These are phyloP conservation scores for Saussurea involucrata DNA, from an alignment of 129 eudicot genomes.

Conservation along the genomic window DNA sequence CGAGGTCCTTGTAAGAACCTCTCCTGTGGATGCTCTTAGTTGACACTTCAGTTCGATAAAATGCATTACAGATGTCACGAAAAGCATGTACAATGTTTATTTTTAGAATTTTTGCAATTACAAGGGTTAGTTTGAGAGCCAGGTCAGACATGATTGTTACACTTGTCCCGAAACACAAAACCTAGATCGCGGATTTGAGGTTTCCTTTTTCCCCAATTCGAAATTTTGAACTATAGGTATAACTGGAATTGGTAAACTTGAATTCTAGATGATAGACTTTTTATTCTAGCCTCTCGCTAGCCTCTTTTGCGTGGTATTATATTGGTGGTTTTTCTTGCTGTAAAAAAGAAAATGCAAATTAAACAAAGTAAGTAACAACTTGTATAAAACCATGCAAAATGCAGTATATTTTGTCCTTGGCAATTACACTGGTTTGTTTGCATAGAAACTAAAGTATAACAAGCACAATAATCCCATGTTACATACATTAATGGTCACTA, in stretches of 20 bases:
- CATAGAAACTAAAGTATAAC: not conserved
- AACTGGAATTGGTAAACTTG: not conserved
- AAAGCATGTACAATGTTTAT: no score
- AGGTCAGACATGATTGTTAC: not conserved
- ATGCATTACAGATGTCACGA: no score
- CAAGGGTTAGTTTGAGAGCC: no score
- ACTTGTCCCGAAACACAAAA: not conserved
- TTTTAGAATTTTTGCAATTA: no score
- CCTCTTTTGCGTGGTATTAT: no score
- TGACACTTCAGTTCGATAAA: no score
- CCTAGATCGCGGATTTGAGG: not conserved
- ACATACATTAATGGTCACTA: not conserved
- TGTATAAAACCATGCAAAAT: not conserved
- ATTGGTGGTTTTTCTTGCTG: no score
- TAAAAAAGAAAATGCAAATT: not conserved
- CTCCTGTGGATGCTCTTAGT: no score
- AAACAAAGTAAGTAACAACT: not conserved
- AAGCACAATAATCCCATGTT: not conserved
- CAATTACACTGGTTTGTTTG: not conserved
- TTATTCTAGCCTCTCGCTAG: no score
- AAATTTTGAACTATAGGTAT: not conserved
- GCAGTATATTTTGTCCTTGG: not conserved
- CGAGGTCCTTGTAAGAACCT: no score
- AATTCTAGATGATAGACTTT: not conserved
- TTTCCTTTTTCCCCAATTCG: not conserved